Conservation (phyloP, 176 grass and related monocot species). For the Rhipidocladum racemiflorum region DNA sequence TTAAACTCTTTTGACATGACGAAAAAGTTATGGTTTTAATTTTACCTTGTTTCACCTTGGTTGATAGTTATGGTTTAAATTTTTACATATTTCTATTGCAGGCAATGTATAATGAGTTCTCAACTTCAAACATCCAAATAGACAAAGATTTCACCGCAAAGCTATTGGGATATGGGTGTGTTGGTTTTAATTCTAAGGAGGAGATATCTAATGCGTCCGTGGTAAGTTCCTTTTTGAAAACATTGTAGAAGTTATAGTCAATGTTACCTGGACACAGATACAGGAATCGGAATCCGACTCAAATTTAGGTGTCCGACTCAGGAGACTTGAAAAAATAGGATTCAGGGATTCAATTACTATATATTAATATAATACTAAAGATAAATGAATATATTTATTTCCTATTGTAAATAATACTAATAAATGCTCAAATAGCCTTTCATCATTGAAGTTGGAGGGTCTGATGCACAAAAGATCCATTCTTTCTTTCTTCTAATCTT, state of each 20-base stretch:
- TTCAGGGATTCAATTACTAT: no score
- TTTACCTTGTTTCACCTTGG: background rate
- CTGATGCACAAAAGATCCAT: no score
- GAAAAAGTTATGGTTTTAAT: background rate
- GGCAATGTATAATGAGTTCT: slow-evolving; percentile 97
- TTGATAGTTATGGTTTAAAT: slow-evolving; percentile 2
- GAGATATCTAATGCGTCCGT: slow-evolving; percentile 53
- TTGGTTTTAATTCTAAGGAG: slow-evolving; percentile 49
- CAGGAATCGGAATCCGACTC: no score
- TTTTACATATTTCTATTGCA: slow-evolving; percentile 28
- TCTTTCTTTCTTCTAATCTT: no score
- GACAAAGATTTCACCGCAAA: slow-evolving; percentile 97
- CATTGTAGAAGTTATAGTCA: background rate
- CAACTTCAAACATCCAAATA: slow-evolving; percentile 84
- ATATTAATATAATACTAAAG: no score
- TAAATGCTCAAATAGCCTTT: no score
- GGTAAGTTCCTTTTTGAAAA: slow-evolving; percentile 45
- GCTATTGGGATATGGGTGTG: slow-evolving; percentile 85
- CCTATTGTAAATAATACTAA: no score
- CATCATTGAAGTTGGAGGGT: no score
- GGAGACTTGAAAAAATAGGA: no score
- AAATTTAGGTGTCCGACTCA: no score
- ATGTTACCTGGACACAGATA: no score
- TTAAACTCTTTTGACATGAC: background rate
- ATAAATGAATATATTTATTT: no score